Evolutionary conservation across 805 yeast species (phyloP).

Genomic region (Wickerhamiella cacticola): DNA sequence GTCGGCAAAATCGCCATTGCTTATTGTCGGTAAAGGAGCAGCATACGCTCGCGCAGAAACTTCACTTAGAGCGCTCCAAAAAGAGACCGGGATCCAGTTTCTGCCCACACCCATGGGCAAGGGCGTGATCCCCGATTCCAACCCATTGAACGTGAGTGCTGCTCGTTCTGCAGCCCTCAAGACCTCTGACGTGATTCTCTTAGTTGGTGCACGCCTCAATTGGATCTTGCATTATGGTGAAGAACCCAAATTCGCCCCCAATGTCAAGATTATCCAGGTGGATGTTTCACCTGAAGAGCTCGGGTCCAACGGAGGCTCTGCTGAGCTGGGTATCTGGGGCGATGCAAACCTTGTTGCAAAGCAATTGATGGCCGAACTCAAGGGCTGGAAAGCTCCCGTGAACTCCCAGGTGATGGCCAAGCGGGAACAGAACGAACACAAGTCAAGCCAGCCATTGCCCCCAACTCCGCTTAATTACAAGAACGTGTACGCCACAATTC

Average conservation of each 20-base stretch:
- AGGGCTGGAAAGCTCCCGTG: constrained; percentile 31
- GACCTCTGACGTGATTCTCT: constrained; percentile 45
- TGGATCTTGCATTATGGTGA: constrained; percentile 66
- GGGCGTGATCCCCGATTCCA: constrained; percentile 48
- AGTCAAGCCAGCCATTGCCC: constrained; percentile 30
- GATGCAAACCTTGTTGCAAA: constrained; percentile 37
- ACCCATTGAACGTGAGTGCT: constrained; percentile 41
- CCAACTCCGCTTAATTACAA: constrained; percentile 37
- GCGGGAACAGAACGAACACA: constrained; percentile 26
- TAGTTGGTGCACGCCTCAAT: constrained; percentile 56
- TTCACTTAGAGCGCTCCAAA: constrained; percentile 34
- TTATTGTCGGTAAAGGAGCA: constrained; percentile 58
- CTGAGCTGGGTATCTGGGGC: constrained; percentile 41
- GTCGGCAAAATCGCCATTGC: constrained; percentile 37
- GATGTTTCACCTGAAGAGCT: constrained; percentile 44
- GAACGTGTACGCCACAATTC: constrained; percentile 40
- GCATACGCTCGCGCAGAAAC: constrained; percentile 36
- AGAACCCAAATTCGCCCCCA: constrained; percentile 38
- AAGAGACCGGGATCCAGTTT: constrained; percentile 39
- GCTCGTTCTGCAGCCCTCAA: constrained; percentile 51
- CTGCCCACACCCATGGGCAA: constrained; percentile 73
- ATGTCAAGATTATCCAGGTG: constrained; percentile 44
- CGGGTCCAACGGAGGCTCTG: constrained; percentile 35
- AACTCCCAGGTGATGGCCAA: constrained; percentile 23
- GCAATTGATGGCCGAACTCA: constrained; percentile 29